Evolutionary conservation across 1,284 basidiomycete genomes (phyloP), one percentile per base, ranked within the genome.

Genomic region (Malassezia equina): DNA sequence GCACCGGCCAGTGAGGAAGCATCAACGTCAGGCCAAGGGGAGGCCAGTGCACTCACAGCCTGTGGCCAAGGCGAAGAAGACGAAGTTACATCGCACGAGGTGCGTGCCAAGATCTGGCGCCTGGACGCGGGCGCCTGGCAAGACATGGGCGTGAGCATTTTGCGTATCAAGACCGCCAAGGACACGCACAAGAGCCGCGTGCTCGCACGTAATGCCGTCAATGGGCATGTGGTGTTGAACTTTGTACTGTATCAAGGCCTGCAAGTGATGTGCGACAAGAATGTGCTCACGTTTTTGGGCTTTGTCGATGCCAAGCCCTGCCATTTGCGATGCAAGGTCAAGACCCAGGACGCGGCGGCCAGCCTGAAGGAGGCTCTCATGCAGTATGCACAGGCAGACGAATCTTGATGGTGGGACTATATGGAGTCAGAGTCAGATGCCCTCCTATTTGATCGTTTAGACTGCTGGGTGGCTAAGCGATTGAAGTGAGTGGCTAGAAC

Each of bases 391-490:
- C n/a, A 17, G 21, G 32, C 43, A 21, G 29, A 40, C 13, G n/a
- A 40, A 31, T 40, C n/a, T 15, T n/a, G 24, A 28, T 43, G 36
- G 33, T 13, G 13, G 4, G 44, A 29, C n/a, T 19, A 7, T 21
- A 8, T 11, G 6, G 13, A 31, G 29, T 43, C 44, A 39, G 23
- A 15, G 24, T 41, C 29, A 29, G 24, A 27, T 24, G 63, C 66
- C 66, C 66, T 62, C 58, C 59, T 66, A 66, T 67, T 67, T 67
- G 66, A 66, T 67, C 60, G 64, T 50, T 44, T 57, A 60, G 65
- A 51, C 62, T 55, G 52, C 19, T 41, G 39, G 34, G 60, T 67
- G 66, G 62, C 64, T 64, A 54, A 51, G 59, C 54, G 64, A 67
- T 67, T 67, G 66, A 67, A 67, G 64, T 52, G 47, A 65, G 62